These are phyloP conservation scores for Apostasia shenzhenica DNA, from an alignment of 106 monocot genomes.

Conservation along the genomic window DNA sequence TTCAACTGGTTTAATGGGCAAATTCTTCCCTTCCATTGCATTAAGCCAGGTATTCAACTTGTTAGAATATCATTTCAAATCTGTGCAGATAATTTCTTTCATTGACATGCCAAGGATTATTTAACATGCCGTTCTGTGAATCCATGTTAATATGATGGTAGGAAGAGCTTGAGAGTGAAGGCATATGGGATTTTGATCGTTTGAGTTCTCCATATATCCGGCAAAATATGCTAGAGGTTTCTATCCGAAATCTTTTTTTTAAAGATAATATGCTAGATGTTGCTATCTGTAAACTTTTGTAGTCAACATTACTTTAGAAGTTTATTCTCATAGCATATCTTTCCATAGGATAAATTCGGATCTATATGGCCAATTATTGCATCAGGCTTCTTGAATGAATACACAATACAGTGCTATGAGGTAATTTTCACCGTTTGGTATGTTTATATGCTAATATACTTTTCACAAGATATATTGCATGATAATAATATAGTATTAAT, in stretches of 20 bases:
- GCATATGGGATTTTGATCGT: constrained; percentile 93
- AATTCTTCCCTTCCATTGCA: constrained; percentile 80
- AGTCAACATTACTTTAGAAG: background rate
- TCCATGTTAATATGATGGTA: constrained; percentile 15
- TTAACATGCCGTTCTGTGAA: background rate
- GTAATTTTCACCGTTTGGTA: constrained; percentile 21
- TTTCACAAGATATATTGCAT: too few species aligned
- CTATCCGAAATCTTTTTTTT: background rate
- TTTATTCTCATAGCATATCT: constrained; percentile 1
- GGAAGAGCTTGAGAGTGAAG: constrained; percentile 89
- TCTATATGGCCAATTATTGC: constrained; percentile 62
- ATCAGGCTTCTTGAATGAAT: constrained; percentile 72
- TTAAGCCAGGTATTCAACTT: constrained; percentile 62
- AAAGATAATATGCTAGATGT: too few species aligned
- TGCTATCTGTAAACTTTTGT: background rate
- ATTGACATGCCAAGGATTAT: background rate
- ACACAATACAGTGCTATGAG: constrained; percentile 59
- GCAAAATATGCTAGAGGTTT: constrained; percentile 64
- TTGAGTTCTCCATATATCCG: constrained; percentile 75
- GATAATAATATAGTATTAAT: too few species aligned
- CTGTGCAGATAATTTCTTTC: background rate
- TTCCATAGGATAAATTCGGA: constrained; percentile 76
- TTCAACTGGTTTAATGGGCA: constrained; percentile 75
- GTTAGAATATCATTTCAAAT: background rate
- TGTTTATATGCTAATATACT: background rate